These are phyloP conservation scores for Alternaria arborescens DNA, from an alignment of 2,329 filamentous ascomycete genomes.

Conservation along the genomic window DNA sequence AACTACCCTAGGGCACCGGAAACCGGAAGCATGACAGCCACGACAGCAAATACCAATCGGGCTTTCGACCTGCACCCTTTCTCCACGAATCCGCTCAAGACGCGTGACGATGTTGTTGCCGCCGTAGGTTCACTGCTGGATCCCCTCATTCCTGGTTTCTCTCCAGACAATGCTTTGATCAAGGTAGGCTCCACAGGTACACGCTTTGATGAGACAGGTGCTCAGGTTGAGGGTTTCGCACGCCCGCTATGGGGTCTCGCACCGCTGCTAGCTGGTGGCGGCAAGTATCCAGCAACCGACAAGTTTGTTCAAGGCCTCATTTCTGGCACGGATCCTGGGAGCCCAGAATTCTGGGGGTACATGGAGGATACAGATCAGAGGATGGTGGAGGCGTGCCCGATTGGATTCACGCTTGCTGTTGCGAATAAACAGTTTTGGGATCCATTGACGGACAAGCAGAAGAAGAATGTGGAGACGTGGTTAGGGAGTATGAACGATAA, in stretches of 20 bases:
- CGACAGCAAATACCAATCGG: conserved; percentile 52
- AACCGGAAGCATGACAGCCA: conserved; percentile 32
- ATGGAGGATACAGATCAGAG: conserved; percentile 80
- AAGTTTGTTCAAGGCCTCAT: conserved; percentile 76
- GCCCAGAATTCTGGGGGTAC: conserved; percentile 78
- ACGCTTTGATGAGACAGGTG: conserved; percentile 78
- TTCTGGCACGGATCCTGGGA: conserved; percentile 74
- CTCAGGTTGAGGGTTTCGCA: conserved; percentile 78
- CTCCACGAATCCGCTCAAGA: conserved; percentile 53
- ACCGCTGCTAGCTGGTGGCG: conserved; percentile 73
- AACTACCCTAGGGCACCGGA: not conserved
- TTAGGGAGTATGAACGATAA: conserved; percentile 81
- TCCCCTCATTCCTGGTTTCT: conserved; percentile 76
- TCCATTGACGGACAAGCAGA: conserved; percentile 68
- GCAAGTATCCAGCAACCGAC: conserved; percentile 68
- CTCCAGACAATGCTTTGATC: conserved; percentile 69
- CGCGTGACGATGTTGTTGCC: conserved; percentile 53
- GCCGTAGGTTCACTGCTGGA: conserved; percentile 67
- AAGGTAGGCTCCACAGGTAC: conserved; percentile 76
- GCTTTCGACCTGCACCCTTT: conserved; percentile 54
- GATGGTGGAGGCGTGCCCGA: conserved; percentile 85
- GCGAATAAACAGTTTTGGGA: conserved; percentile 72
- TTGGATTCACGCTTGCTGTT: conserved; percentile 78
- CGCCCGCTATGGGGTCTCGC: conserved; percentile 80
- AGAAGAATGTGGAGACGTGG: conserved; percentile 73